Evolutionary conservation across 768 basidiomycete genomes (phyloP).

Genomic region (Grammothele lineata): DNA sequence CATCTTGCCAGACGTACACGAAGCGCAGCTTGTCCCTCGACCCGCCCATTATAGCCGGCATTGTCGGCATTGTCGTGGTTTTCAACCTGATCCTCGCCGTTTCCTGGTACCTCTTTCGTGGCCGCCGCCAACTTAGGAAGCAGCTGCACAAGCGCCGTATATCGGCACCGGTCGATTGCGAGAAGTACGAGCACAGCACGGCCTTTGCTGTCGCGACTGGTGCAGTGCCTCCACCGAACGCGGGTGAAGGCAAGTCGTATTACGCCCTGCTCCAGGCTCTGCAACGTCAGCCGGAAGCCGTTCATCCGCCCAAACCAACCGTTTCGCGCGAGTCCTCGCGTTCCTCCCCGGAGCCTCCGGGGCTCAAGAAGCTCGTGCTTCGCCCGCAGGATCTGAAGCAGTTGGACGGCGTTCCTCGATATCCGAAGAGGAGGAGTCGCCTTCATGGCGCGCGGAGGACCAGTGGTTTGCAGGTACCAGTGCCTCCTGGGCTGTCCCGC

Average conservation of each 20-base stretch:
- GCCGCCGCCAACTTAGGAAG: constrained; percentile 3
- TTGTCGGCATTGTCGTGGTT: constrained; percentile 11
- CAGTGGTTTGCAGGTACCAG: background rate
- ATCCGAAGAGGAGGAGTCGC: constrained; percentile 9
- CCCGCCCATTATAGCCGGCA: constrained; percentile 12
- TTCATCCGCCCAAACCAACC: constrained; percentile 3
- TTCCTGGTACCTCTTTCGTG: constrained; percentile 2
- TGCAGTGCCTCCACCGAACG: background rate
- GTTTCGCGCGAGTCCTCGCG: constrained; percentile 9
- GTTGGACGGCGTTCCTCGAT: constrained; percentile 6
- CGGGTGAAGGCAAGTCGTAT: constrained; percentile 7
- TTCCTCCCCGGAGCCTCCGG: too few relatives aligned
- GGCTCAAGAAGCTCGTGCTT: constrained; percentile 2
- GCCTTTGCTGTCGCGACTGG: constrained; percentile 6
- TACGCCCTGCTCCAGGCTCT: constrained; percentile 11
- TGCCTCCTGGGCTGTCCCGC: constrained; percentile 1
- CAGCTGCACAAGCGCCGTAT: constrained; percentile 7
- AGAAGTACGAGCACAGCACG: constrained; percentile 11
- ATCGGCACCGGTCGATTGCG: constrained; percentile 7
- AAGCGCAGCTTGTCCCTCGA: constrained; percentile 11
- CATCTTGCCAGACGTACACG: constrained; percentile 1
- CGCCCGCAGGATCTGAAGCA: constrained; percentile 11
- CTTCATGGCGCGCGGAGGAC: constrained; percentile 3
- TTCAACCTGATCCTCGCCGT: constrained; percentile 13
- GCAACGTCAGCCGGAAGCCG: constrained; percentile 3